phyloP scores from a whole-genome alignment of 768 basidiomycete species.

The Cystobasidium ongulense region DNA sequence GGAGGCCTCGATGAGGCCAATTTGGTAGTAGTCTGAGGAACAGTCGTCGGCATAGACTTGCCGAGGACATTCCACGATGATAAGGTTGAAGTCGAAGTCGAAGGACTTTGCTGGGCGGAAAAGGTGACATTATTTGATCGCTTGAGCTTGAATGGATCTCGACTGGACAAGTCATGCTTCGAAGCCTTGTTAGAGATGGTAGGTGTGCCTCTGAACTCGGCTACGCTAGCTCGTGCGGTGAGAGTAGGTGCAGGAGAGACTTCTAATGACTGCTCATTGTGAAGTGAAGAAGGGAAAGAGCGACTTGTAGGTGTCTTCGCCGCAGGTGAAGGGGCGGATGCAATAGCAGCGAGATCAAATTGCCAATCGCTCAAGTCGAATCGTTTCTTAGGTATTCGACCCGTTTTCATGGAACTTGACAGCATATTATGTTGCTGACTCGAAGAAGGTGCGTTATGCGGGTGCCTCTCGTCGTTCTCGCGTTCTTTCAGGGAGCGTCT shows the following conservation, averaged over 20 bases:
- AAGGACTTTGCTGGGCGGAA: background rate
- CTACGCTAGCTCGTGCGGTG: background rate
- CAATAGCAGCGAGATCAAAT: slow-evolving; percentile 25
- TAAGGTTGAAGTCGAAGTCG: background rate
- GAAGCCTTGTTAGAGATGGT: background rate
- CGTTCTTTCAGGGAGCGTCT: background rate
- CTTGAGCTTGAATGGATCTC: background rate
- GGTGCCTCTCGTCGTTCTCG: background rate
- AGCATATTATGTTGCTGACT: background rate
- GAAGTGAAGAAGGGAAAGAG: background rate
- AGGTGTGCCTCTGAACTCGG: background rate
- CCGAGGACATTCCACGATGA: background rate
- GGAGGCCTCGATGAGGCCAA: background rate
- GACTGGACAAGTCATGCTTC: background rate
- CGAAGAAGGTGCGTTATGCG: background rate
- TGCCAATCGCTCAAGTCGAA: slow-evolving; percentile 28
- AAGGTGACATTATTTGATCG: background rate
- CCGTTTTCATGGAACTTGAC: background rate
- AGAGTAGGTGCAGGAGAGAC: background rate
- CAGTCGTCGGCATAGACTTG: background rate
- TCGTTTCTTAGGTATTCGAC: background rate
- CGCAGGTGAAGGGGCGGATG: background rate
- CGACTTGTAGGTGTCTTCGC: slow-evolving; percentile 1
- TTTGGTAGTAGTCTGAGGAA: too few relatives aligned
- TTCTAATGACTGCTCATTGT: background rate